Evolutionary conservation across 345 rosid genomes (phyloP).

Genomic region (Schrenkiella parvula): DNA sequence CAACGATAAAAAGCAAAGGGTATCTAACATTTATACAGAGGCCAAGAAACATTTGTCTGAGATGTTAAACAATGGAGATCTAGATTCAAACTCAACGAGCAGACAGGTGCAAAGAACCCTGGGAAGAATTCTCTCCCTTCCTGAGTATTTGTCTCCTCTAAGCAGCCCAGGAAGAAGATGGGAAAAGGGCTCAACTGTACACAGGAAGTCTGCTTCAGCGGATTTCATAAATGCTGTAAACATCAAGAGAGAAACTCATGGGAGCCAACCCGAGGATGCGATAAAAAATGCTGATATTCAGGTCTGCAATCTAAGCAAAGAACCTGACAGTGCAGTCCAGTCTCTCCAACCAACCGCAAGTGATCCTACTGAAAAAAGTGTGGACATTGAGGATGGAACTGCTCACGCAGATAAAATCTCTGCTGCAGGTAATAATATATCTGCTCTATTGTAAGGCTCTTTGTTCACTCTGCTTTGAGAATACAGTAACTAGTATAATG

Average conservation of each 20-base stretch:
- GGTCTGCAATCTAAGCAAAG: slow-evolving; percentile 35
- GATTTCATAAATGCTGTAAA: slow-evolving; percentile 36
- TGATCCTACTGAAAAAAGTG: slow-evolving; percentile 29
- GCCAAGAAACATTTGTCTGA: slow-evolving; percentile 95
- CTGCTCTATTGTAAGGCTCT: slow-evolving; percentile 13
- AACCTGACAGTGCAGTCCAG: slow-evolving; percentile 20
- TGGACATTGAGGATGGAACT: slow-evolving; percentile 37
- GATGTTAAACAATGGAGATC: slow-evolving; percentile 60
- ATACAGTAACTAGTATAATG: not conserved
- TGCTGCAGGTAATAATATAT: slow-evolving; percentile 32
- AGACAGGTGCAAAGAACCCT: slow-evolving; percentile 53
- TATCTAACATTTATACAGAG: slow-evolving; percentile 70
- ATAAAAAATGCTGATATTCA: slow-evolving; percentile 28
- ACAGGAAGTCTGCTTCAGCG: slow-evolving; percentile 47
- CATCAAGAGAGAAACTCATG: slow-evolving; percentile 42
- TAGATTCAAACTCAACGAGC: slow-evolving; percentile 41
- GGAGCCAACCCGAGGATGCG: slow-evolving; percentile 31
- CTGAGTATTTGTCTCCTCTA: slow-evolving; percentile 66
- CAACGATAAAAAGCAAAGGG: slow-evolving; percentile 42
- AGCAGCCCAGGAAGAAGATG: slow-evolving; percentile 65
- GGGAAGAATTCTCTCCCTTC: slow-evolving; percentile 78
- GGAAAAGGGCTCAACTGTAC: slow-evolving; percentile 45
- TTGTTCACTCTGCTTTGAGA: slow-evolving; percentile 4
- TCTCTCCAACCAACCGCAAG: slow-evolving; percentile 21
- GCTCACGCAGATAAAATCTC: slow-evolving; percentile 16